Base-by-base conservation (phyloP, 31 red algal genomes). In the Endocladia muricata region DNA sequence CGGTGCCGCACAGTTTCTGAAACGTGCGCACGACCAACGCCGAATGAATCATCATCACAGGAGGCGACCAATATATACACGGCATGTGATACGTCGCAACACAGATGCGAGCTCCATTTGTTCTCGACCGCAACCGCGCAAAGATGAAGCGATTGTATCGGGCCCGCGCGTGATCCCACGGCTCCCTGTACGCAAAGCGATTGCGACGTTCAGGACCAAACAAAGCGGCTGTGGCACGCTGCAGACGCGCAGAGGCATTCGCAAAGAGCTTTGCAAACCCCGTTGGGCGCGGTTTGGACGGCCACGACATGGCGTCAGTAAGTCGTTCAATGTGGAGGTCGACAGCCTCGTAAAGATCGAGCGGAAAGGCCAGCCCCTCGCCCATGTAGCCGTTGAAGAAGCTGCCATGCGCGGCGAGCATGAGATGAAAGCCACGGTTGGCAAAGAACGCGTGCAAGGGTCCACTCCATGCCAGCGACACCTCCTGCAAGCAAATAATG, bases 71-170 rank as follows among this genome's bases (percentile, higher is more conserved):
- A 65, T 52, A 95, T 37, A 76, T 74, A 38, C 92, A 95, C 8
- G 92, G 92, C 92, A 95, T 95, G 56, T 95, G 92, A 65, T 95
- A 95, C 3, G 85, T 95, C 2, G 67, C 81, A 32, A 90, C 80
- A 41, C 83, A 88, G 58, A 95, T 54, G 3, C 61, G 78, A 1
- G 81, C 82, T 1, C 92, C 92, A 55, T 85, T 90, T 17, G 76
- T 81, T 19, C 77, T 37, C 2, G 78, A 84, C 22, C 86, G 77
- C 55, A 95, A 41, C 5, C 85, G 59, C 1, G 77, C 76, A 52
- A 84, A 84, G 57, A 90, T 84, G 38, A 95, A 84, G 28, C 80
- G 62, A 49, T 95, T 95, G 17, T 77, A 79, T 40, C 92, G 37
- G 0, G 38, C 77, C 25, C 76, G 68, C 32, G 91, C 78, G 41